phyloP scores from a whole-genome alignment of 2,329 filamentous ascomycete genomes.

The Nigrospora oryzae region DNA sequence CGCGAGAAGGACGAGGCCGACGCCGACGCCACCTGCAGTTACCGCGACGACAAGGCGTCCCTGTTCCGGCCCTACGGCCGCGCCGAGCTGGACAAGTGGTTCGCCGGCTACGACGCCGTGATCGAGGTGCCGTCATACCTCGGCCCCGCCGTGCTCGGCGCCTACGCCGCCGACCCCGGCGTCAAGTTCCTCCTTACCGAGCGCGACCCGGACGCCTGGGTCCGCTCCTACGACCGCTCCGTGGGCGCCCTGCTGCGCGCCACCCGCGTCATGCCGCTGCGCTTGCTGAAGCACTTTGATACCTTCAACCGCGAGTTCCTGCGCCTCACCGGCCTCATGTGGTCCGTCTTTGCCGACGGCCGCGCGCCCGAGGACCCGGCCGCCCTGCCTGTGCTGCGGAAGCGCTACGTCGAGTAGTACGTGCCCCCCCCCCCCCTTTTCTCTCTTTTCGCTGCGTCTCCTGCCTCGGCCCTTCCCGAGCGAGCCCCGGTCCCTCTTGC shows the following conservation, averaged over 20 bases:
- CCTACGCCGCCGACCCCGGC: not conserved
- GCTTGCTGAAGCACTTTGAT: not conserved
- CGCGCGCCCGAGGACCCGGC: not conserved
- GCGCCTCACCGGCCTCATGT: not conserved
- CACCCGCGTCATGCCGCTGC: not conserved
- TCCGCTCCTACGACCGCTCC: not conserved
- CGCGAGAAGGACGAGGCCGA: no score
- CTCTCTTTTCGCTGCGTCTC: not conserved
- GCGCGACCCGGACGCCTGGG: not conserved
- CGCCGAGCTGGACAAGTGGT: not conserved
- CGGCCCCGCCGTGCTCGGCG: not conserved
- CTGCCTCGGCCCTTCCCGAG: no score
- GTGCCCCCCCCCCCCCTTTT: not conserved
- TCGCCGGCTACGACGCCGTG: not conserved
- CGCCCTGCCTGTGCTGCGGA: not conserved
- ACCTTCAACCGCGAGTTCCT: not conserved
- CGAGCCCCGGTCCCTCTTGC: no score
- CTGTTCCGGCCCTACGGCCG: not conserved
- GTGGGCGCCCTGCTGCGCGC: not conserved
- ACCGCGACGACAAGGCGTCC: no score
- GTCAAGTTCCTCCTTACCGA: not conserved
- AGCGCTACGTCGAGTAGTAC: not conserved
- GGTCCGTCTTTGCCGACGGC: not conserved
- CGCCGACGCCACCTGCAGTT: no score
- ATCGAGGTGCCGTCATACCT: not conserved